Base-by-base conservation (phyloP, 768 basidiomycete genomes). In the Inosperma sp. region DNA sequence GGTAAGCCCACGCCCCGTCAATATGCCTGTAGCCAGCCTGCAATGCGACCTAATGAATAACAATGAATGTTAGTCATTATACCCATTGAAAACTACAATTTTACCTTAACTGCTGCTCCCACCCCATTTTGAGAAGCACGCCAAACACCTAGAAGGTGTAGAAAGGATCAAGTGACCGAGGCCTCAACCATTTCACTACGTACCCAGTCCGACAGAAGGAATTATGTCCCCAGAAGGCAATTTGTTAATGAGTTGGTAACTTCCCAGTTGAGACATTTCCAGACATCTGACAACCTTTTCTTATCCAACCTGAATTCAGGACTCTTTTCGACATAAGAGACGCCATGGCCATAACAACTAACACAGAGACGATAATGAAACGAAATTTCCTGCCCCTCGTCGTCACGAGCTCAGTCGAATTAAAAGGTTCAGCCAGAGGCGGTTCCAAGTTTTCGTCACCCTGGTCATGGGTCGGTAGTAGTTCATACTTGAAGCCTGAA, bases 1-100 rank as follows among this genome's bases (percentile, higher is more conserved):
- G 62, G 57, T 88, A 88, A 39, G 74, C 71, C 84, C 84, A 88
- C 33, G 85, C 86, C 14, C 78, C 84, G 56, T 86, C 86, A 37
- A 88, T 84, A 59, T 86, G 86, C 53, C 79, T 73, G 57, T 88
- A 88, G 0, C 86, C 85, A 5, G 77, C 68, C 21, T 72, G 68
- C 48, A 88, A 62, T 2, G 85, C 85, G 3, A 76, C 68, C 78
- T 83, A 46, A 45, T 27, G 41, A 13, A 52, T 31, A 31, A 12
- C 22, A 17, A 23, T 12, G 26, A 17, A 22, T 30, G 19, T 21
- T 5, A 52, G 21, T 23, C 10, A 21, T 37, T 37, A 14, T 29
- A 22, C 21, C n/a, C 29, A 25, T 27, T 25, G 25, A 12, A 39
- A 17, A 35, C 12, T 5, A 39, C 58, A 29, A 17, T n/a, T n/a